A percentile compares a stretch with the other conserved stretches of the same genome.
Conservation (phyloP, 331 rosid genomes). For the Ulmus americana region DNA sequence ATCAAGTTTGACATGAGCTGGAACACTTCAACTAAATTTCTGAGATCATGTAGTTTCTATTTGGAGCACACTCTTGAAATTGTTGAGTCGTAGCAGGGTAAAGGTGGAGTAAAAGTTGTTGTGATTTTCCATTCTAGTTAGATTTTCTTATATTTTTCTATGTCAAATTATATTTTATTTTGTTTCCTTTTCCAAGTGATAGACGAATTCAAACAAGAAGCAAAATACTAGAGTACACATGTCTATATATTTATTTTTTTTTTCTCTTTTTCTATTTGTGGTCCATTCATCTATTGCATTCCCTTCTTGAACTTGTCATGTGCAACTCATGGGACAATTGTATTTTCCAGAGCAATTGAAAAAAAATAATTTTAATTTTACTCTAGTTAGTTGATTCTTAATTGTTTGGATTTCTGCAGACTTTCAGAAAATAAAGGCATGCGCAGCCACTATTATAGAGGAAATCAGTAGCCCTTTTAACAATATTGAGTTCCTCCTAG, state of each 20-base stretch:
- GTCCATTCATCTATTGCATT: too few relatives aligned
- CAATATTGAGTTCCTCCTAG: constrained; percentile 63
- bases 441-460: constrained; percentile 73
- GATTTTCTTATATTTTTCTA: constrained; percentile 3
- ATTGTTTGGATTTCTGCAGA: constrained; percentile 47
- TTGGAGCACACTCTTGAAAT: constrained; percentile 79
- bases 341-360: not conserved
- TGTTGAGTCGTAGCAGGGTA: constrained; percentile 66
- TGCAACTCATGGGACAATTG: not conserved
- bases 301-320: too few relatives aligned
- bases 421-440: constrained; percentile 83
- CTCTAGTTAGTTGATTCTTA: constrained; percentile 8
- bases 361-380: not conserved
- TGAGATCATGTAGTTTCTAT: constrained; percentile 89
- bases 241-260: too few relatives aligned
- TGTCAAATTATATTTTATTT: too few relatives aligned
- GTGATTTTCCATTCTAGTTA: constrained; percentile 93
- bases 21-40: constrained; percentile 48
- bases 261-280: too few relatives aligned
- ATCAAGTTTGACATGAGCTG: constrained; percentile 35
- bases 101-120: constrained; percentile 85
- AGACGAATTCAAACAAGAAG: too few relatives aligned
- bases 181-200: too few relatives aligned
- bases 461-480: constrained; percentile 62
- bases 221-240: too few relatives aligned